Percentiles rank a stretch among this genome's conserved stretches.
These are phyloP conservation scores for Acephala macrosclerotiorum DNA, from an alignment of 2,329 filamentous ascomycete genomes.

Conservation along the genomic window DNA sequence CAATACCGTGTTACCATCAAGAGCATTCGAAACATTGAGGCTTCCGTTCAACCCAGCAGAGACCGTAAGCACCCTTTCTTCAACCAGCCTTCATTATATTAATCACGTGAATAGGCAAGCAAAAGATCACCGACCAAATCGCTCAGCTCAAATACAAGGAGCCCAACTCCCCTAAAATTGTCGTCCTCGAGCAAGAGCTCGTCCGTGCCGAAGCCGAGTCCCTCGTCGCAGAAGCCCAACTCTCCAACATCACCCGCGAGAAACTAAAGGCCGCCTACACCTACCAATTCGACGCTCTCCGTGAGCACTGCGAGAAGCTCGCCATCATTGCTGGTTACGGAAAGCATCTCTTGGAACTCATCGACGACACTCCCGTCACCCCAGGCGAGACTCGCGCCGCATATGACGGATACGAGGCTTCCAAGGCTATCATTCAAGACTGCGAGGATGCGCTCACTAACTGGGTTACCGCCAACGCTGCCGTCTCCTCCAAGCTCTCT, in stretches of 20 bases:
- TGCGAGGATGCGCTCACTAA: constrained; percentile 97
- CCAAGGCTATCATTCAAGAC: constrained; percentile 98
- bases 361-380: constrained; percentile 96
- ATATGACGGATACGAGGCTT: constrained; percentile 97
- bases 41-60: constrained; percentile 95
- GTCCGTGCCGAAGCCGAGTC: constrained; percentile 98
- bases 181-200: constrained; percentile 97
- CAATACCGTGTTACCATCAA: constrained; percentile 99
- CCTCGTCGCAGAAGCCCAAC: constrained; percentile 96
- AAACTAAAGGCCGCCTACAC: constrained; percentile 98
- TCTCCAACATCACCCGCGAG: constrained; percentile 99
- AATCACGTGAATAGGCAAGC: constrained; percentile 72
- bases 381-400: constrained; percentile 95
- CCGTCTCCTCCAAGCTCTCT: constrained; percentile 86
- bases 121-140: constrained; percentile 99
- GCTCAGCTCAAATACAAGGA: constrained; percentile 99
- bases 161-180: constrained; percentile 96
- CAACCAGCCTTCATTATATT: constrained; percentile 24
- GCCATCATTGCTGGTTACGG: constrained; percentile 97
- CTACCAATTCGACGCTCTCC: constrained; percentile 97
- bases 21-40: constrained; percentile 98
- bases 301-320: constrained; percentile 97
- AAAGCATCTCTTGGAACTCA: constrained; percentile 95
- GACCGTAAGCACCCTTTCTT: constrained; percentile 71
- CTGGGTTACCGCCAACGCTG: constrained; percentile 92